Percentiles rank a stretch among this genome's conserved stretches.
Conservation (phyloP, 768 basidiomycete species). For the Hebeloma cylindrosporum region DNA sequence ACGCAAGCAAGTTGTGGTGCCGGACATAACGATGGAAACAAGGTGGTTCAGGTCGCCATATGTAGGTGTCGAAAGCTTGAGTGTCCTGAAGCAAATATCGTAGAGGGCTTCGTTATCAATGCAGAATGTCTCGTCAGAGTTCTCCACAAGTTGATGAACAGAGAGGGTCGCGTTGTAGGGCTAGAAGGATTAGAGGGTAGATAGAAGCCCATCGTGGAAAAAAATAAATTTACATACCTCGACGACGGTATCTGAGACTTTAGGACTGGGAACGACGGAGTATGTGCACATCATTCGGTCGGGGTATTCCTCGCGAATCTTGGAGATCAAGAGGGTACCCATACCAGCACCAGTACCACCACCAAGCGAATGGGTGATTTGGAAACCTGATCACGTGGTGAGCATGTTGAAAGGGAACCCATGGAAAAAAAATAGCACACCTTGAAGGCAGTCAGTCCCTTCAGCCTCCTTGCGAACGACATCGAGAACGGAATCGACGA, state of each 20-base stretch:
- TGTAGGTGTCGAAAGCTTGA: constrained; percentile 93
- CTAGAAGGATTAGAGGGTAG: constrained; percentile 34
- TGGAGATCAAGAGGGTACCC: constrained; percentile 98
- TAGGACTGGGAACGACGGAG: constrained; percentile 96
- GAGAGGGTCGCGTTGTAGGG: constrained; percentile 99
- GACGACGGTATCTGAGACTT: constrained; percentile 98
- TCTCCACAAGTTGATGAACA: constrained; percentile 98
- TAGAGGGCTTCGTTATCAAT: constrained; percentile 99
- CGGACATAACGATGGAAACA: constrained; percentile 97
- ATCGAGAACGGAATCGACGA: constrained; percentile 96
- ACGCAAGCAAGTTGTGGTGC: constrained; percentile 96
- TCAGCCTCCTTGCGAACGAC: constrained; percentile 99
- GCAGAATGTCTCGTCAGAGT: constrained; percentile 99
- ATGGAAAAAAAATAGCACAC: constrained; percentile 39
- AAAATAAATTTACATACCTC: constrained; percentile 53
- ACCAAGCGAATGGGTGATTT: constrained; percentile 97
- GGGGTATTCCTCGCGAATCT: constrained; percentile 98
- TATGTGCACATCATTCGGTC: constrained; percentile 99
- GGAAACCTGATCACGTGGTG: constrained; percentile 72
- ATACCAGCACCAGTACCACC: constrained; percentile 99
- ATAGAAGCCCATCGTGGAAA: background rate
- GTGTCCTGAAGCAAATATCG: constrained; percentile 97
- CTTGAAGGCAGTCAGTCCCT: constrained; percentile 95
- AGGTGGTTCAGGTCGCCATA: constrained; percentile 98
- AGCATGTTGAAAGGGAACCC: constrained; percentile 4